Evolutionary conservation across 2,329 filamentous ascomycete genomes (phyloP).

Genomic region (Penicillium frequentans): DNA sequence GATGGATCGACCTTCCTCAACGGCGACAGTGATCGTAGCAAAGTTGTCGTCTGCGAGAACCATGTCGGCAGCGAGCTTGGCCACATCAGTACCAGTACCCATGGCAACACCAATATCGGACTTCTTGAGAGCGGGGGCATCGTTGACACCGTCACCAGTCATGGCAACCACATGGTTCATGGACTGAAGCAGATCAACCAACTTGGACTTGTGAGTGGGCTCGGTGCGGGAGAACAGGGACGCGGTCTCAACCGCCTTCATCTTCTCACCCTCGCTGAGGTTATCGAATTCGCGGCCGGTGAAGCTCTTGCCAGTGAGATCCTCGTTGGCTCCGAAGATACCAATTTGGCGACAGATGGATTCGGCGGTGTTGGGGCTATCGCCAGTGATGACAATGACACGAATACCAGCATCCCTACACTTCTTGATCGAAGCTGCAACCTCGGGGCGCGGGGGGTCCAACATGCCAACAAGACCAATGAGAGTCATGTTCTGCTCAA

Average conservation of each 20-base stretch:
- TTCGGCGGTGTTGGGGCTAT: constrained; percentile 97
- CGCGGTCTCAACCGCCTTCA: constrained; percentile 79
- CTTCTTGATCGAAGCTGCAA: constrained; percentile 78
- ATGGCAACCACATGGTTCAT: constrained; percentile 94
- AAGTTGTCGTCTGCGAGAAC: constrained; percentile 98
- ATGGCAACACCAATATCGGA: constrained; percentile 98
- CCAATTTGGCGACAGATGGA: constrained; percentile 97
- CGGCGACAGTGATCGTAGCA: constrained; percentile 91
- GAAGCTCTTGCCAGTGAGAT: constrained; percentile 87
- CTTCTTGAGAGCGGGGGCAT: constrained; percentile 96
- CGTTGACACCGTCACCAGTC: constrained; percentile 98
- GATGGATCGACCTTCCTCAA: constrained; percentile 96
- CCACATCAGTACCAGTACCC: constrained; percentile 96
- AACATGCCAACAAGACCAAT: constrained; percentile 94
- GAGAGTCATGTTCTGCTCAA: constrained; percentile 93
- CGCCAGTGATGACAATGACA: constrained; percentile 96
- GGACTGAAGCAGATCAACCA: constrained; percentile 93
- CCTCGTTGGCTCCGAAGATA: constrained; percentile 78
- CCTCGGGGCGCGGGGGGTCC: constrained; percentile 92
- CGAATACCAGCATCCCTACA: constrained; percentile 93
- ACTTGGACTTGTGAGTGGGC: constrained; percentile 93
- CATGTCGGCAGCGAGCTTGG: constrained; percentile 97
- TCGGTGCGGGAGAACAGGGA: constrained; percentile 96
- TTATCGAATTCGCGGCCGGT: constrained; percentile 94
- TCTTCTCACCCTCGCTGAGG: constrained; percentile 73